phyloP scores from a whole-genome alignment of 257 asterid species.

The Mitragyna speciosa region DNA sequence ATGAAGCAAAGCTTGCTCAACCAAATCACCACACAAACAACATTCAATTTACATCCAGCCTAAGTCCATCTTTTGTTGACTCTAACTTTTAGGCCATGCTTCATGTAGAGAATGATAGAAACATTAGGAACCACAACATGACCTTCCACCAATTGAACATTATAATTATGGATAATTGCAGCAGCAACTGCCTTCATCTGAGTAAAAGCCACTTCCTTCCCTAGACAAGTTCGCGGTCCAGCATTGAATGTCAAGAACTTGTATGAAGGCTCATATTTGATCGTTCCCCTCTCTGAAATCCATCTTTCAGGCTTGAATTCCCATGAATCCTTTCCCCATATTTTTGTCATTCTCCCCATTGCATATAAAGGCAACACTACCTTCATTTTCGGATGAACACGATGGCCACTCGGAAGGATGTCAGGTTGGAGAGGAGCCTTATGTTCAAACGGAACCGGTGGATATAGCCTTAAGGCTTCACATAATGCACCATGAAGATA shows the following conservation, averaged over 20 bases:
- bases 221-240: conserved; percentile 67
- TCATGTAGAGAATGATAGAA: conserved; percentile 67
- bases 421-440: conserved; percentile 43
- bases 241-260: conserved; percentile 67
- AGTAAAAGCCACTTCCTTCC: conserved; percentile 57
- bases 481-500: conserved; percentile 56
- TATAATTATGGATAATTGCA: conserved; percentile 50
- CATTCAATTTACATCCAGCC: too few species aligned
- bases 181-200: conserved; percentile 51
- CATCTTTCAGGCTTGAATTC: conserved; percentile 66
- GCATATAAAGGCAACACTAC: conserved; percentile 53
- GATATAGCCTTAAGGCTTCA: conserved; percentile 54
- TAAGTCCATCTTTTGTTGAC: conserved; percentile 46
- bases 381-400: conserved; percentile 44
- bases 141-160: conserved; percentile 47
- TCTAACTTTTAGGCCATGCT: conserved; percentile 58
- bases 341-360: conserved; percentile 54
- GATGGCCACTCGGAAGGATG: conserved; percentile 57
- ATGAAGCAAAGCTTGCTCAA: too few species aligned
- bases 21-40: too few species aligned
- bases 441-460: conserved; percentile 65
- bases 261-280: conserved; percentile 52
- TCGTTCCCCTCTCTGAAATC: conserved; percentile 40
- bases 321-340: conserved; percentile 55
- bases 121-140: conserved; percentile 50